phyloP scores from a whole-genome alignment of 139 green algal species.

The Chlorella sorokiniana region DNA sequence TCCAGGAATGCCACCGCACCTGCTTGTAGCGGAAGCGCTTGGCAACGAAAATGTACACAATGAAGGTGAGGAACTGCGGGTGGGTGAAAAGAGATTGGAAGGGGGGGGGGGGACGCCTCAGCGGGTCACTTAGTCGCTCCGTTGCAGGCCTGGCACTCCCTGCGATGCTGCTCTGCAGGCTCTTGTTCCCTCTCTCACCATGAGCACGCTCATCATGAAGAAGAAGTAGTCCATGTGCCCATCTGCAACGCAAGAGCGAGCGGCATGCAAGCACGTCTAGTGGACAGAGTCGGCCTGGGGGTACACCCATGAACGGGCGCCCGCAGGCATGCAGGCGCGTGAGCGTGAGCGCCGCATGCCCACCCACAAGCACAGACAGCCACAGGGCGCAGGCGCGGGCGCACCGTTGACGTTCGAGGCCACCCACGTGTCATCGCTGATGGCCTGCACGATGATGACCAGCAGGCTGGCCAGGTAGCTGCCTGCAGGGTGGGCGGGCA shows the following conservation, averaged over 20 bases:
- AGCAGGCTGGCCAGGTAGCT: constrained; percentile 44
- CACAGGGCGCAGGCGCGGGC: neutral
- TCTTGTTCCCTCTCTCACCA: neutral
- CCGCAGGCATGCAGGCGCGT: too few species aligned
- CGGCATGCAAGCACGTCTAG: too few species aligned
- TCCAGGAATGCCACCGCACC: neutral
- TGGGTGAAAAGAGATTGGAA: neutral
- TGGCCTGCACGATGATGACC: constrained; percentile 29
- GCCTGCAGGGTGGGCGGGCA: neutral
- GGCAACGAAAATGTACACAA: constrained; percentile 26
- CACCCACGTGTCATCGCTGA: constrained; percentile 16
- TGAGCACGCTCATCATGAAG: constrained; percentile 15
- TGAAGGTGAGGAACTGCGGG: neutral
- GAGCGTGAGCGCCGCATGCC: neutral
- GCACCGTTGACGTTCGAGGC: constrained; percentile 37
- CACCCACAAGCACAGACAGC: too few species aligned
- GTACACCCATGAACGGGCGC: too few species aligned
- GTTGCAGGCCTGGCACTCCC: neutral
- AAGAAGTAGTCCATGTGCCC: constrained; percentile 50
- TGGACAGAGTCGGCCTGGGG: too few species aligned
- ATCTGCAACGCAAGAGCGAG: too few species aligned
- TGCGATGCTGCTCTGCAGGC: neutral
- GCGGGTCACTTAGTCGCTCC: too few species aligned
- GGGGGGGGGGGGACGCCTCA: too few species aligned
- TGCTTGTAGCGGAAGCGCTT: constrained; percentile 16